Evolutionary conservation across 1,284 basidiomycete genomes (phyloP).

Genomic region (Thecaphora frezii): DNA sequence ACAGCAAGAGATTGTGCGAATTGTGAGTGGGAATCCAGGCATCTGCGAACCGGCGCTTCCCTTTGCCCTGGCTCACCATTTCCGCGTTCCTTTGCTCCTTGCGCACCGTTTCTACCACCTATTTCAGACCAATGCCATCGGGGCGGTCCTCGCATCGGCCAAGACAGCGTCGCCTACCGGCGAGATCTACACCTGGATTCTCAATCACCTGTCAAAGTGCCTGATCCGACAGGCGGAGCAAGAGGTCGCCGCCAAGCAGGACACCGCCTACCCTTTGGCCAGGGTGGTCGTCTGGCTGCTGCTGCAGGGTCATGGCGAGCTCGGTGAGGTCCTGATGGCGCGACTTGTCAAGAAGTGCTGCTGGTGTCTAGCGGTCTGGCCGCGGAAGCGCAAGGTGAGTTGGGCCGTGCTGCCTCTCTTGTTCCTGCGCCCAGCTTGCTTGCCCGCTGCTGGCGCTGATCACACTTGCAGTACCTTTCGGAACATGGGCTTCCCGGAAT

Average conservation of each 20-base stretch:
- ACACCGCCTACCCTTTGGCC: conserved; percentile 80
- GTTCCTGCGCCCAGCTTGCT: neutral
- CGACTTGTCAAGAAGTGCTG: conserved; percentile 79
- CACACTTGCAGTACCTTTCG: too few relatives aligned
- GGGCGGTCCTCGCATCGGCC: conserved; percentile 63
- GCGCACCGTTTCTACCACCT: too few relatives aligned
- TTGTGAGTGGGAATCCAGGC: conserved; percentile 64
- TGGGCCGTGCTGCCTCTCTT: neutral
- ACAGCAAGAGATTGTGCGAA: conserved; percentile 68
- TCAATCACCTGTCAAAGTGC: conserved; percentile 83
- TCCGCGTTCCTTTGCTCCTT: too few relatives aligned
- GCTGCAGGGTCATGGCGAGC: conserved; percentile 63
- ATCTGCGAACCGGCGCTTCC: too few relatives aligned
- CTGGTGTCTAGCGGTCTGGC: conserved; percentile 63
- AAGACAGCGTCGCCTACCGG: conserved; percentile 55
- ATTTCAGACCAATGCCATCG: conserved; percentile 71
- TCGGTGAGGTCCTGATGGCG: conserved; percentile 79
- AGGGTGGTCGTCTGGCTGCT: conserved; percentile 74
- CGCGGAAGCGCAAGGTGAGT: conserved; percentile 42
- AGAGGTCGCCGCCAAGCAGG: conserved; percentile 86
- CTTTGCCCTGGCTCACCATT: too few relatives aligned
- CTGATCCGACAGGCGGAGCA: conserved; percentile 91
- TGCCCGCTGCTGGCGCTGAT: too few relatives aligned
- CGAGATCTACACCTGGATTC: conserved; percentile 70
- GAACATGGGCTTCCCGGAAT: conserved; percentile 5